phyloP scores from a whole-genome alignment of 2,329 filamentous ascomycete species.

The Paracorniculantispora psalliotae region DNA sequence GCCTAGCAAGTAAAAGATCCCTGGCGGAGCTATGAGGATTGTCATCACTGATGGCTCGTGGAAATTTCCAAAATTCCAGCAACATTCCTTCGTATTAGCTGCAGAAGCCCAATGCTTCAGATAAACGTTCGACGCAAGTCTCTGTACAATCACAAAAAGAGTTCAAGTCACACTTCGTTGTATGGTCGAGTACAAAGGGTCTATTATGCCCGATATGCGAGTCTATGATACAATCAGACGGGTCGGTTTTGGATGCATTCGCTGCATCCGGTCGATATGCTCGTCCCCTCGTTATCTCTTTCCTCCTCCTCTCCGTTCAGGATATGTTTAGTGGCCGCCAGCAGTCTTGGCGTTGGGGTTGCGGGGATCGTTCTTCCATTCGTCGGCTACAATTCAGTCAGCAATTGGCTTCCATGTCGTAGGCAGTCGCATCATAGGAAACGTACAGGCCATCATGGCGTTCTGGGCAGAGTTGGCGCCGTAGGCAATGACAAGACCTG shows the following conservation, averaged over 20 bases:
- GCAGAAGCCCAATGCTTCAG: too few relatives aligned
- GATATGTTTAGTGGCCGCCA: conserved; percentile 37
- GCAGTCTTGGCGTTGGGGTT: conserved; percentile 60
- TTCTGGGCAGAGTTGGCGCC: conserved; percentile 82
- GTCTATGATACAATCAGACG: conserved; percentile 17
- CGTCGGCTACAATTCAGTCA: conserved; percentile 60
- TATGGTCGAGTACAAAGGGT: conserved; percentile 14
- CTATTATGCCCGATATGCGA: conserved; percentile 16
- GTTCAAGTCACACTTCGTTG: not conserved
- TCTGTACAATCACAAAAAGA: too few relatives aligned
- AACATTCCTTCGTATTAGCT: too few relatives aligned
- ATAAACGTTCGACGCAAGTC: too few relatives aligned
- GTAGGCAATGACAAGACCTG: conserved; percentile 82
- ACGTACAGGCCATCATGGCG: conserved; percentile 69
- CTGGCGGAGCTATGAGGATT: too few relatives aligned
- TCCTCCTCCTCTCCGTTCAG: not conserved
- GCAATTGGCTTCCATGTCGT: not conserved
- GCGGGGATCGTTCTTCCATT: conserved; percentile 96
- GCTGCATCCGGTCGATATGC: conserved; percentile 10
- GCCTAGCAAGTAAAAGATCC: too few relatives aligned
- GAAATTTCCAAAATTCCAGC: too few relatives aligned
- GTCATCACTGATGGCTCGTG: too few relatives aligned
- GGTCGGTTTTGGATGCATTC: conserved; percentile 1
- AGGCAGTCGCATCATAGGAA: conserved; percentile 8
- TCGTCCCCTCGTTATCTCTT: conserved; percentile 1